Conservation (phyloP, 208 protist species). For the Trypanosoma conorhini region DNA sequence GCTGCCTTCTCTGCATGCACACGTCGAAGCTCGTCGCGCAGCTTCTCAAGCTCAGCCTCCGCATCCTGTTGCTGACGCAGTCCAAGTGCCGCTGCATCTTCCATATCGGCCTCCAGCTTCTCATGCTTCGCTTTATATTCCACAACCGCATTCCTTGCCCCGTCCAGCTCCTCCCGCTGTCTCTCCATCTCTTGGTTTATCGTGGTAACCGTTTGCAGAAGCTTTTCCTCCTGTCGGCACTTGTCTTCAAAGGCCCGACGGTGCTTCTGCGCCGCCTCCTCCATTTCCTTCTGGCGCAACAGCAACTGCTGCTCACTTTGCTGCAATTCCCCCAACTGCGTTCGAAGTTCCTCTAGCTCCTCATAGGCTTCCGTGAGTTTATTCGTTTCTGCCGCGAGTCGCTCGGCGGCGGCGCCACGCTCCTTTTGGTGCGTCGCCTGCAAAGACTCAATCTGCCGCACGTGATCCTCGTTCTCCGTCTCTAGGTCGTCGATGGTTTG, state of each 20-base stretch:
- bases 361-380: conserved; percentile 35
- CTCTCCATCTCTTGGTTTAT: conserved; percentile 22
- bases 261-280: conserved; percentile 54
- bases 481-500: conserved; percentile 83
- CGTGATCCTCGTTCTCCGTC: conserved; percentile 81
- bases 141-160: background rate
- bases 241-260: conserved; percentile 75
- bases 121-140: background rate
- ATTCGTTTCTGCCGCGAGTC: conserved; percentile 53
- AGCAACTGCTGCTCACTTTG: conserved; percentile 27
- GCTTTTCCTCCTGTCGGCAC: conserved; percentile 50
- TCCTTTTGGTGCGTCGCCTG: conserved; percentile 64
- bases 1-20: background rate
- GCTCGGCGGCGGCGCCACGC: conserved; percentile 42
- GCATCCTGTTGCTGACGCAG: conserved; percentile 2
- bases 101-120: conserved; percentile 6
- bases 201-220: conserved; percentile 29
- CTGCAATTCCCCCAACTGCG: conserved; percentile 1
- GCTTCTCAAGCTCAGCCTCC: conserved; percentile 7
- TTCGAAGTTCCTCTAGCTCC: conserved; percentile 21
- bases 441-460: conserved; percentile 77
- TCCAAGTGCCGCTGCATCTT: background rate
- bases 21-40: background rate
- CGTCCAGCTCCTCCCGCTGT: conserved; percentile 3
- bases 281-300: conserved; percentile 36